A percentile compares a stretch with the other conserved stretches of the same genome.
These are phyloP conservation scores for Leccinum arenicola DNA, from an alignment of 768 basidiomycete species.

Conservation along the genomic window DNA sequence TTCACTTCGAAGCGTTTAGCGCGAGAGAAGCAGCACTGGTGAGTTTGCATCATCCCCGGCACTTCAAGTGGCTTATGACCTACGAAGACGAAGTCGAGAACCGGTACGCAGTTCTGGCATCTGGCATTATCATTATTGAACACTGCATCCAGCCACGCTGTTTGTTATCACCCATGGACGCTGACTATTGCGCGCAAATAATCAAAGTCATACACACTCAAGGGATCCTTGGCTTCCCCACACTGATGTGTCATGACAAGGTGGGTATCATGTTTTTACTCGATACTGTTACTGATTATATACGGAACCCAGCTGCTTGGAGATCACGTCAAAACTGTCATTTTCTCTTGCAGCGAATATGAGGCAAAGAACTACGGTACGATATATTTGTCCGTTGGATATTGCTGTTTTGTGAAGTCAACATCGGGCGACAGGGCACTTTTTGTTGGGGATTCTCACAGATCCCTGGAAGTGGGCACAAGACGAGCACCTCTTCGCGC, in stretches of 20 bases:
- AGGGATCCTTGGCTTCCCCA: slow-evolving; percentile 89
- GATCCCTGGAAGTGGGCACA: slow-evolving; percentile 80
- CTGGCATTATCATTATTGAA: slow-evolving; percentile 73
- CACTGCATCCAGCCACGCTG: slow-evolving; percentile 92
- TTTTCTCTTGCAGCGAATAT: slow-evolving; percentile 94
- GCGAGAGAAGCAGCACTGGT: slow-evolving; percentile 79
- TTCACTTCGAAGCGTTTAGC: slow-evolving; percentile 78
- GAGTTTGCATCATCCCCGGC: slow-evolving; percentile 1
- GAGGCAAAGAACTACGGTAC: slow-evolving; percentile 93
- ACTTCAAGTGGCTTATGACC: slow-evolving; percentile 8
- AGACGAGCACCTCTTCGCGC: slow-evolving; percentile 69
- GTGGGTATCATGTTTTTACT: slow-evolving; percentile 36
- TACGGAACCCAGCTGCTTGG: slow-evolving; percentile 63
- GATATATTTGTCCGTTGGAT: slow-evolving; percentile 10
- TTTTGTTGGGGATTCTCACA: slow-evolving; percentile 72
- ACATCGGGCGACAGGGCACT: slow-evolving; percentile 60
- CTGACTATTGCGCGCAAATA: slow-evolving; percentile 89
- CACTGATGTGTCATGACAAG: slow-evolving; percentile 80
- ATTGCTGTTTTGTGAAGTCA: neutral
- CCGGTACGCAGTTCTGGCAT: slow-evolving; percentile 47
- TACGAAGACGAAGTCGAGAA: slow-evolving; percentile 30
- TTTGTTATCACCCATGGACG: slow-evolving; percentile 94
- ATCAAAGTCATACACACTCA: slow-evolving; percentile 83
- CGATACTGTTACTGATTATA: slow-evolving; percentile 1
- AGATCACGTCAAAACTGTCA: slow-evolving; percentile 76